A percentile compares a stretch with the other conserved stretches of the same genome.
Evolutionary conservation across 768 basidiomycete genomes (phyloP).

Genomic region (Auriscalpium microsporum): DNA sequence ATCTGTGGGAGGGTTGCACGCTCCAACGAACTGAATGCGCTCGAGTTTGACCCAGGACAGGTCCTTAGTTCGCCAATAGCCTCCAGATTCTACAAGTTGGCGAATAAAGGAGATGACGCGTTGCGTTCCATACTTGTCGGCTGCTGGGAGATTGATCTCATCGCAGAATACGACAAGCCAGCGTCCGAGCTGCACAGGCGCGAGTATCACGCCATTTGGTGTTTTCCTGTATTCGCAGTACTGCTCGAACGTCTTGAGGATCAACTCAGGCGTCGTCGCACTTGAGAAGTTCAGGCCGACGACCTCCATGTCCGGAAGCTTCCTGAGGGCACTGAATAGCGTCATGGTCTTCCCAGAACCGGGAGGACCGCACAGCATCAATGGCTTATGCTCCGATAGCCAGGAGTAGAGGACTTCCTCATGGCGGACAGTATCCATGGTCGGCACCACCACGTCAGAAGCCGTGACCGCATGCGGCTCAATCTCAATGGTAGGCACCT

Average conservation of each 20-base stretch:
- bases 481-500: constrained; percentile 92
- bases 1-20: constrained; percentile 98
- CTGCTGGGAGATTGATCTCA: constrained; percentile 95
- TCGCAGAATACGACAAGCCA: constrained; percentile 99
- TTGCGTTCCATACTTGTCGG: constrained; percentile 97
- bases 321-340: constrained; percentile 92
- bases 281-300: constrained; percentile 99
- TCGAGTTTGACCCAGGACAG: constrained; percentile 97
- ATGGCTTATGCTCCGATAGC: constrained; percentile 96
- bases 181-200: constrained; percentile 89
- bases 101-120: constrained; percentile 97
- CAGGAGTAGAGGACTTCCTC: constrained; percentile 98
- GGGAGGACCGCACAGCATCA: constrained; percentile 98
- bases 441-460: constrained; percentile 94
- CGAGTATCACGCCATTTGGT: constrained; percentile 92
- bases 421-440: constrained; percentile 96
- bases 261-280: constrained; percentile 95
- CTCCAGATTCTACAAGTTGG: constrained; percentile 89
- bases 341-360: constrained; percentile 99
- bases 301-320: constrained; percentile 97
- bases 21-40: constrained; percentile 98
- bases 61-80: constrained; percentile 91
- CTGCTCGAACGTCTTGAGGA: constrained; percentile 98
- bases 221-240: constrained; percentile 99
- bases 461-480: constrained; percentile 95